Percentiles rank a stretch among this genome's conserved stretches.
These are phyloP conservation scores for Ascochyta pisi DNA, from an alignment of 2,329 filamentous ascomycete species.

Conservation along the genomic window DNA sequence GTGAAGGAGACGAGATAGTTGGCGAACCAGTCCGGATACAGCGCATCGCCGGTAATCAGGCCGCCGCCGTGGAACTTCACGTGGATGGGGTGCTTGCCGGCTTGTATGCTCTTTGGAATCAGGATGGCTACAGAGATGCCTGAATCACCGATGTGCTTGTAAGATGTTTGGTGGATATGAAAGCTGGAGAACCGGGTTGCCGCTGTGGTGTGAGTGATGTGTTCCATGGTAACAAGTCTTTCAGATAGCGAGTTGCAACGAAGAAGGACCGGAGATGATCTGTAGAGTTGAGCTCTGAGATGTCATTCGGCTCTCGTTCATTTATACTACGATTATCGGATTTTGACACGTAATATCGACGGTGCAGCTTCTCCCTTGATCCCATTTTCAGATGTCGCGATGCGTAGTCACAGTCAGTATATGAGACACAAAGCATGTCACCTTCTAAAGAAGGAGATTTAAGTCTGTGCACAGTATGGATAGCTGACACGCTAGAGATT, in stretches of 20 bases:
- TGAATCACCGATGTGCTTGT: conserved; percentile 44
- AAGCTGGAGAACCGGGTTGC: conserved; percentile 38
- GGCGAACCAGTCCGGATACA: conserved; percentile 19
- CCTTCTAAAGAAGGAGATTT: conserved; percentile 7
- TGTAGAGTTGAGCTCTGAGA: too few relatives aligned
- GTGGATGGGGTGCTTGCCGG: conserved; percentile 35
- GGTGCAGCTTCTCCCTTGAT: neutral
- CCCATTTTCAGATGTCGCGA: neutral
- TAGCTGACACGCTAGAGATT: neutral
- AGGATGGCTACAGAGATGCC: conserved; percentile 39
- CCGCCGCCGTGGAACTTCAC: conserved; percentile 52
- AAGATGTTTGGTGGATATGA: conserved; percentile 41
- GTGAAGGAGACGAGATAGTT: conserved; percentile 43
- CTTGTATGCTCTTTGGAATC: conserved; percentile 36
- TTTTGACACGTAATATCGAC: neutral
- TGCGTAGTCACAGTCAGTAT: neutral
- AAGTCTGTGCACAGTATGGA: neutral
- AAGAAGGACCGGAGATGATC: neutral
- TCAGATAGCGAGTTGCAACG: neutral
- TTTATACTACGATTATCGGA: too few relatives aligned
- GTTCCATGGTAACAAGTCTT: neutral
- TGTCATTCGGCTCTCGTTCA: too few relatives aligned
- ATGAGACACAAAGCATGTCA: neutral
- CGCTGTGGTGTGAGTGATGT: conserved; percentile 5
- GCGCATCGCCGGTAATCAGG: conserved; percentile 28